Evolutionary conservation across 2,329 filamentous ascomycete genomes (phyloP), one percentile per base, ranked within the genome.

Genomic region (Aureobasidium leucospermi): DNA sequence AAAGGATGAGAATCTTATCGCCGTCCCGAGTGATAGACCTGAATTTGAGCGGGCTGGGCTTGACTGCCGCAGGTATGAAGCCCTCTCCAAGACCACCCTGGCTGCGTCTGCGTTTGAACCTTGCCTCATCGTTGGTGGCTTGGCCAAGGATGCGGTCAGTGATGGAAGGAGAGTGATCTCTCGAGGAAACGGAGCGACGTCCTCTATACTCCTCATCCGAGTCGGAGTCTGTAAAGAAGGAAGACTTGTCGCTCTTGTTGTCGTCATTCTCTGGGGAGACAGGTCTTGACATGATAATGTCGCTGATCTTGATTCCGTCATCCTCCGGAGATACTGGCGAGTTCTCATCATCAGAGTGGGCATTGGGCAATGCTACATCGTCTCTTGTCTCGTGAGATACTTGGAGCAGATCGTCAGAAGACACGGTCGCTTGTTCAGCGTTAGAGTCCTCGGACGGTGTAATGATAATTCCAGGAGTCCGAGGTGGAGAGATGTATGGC

Each of bases 121-220:
- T 29, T 23, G 29, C 11, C 28, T 23, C 28, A 2, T 16, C 38
- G 15, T 32, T 16, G 2, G 41, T 4, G 2, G 9, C n/a, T 28
- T 53, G 49, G 6, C 5, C 8, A 6, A 7, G 9, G 28, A 42
- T 9, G 6, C 23, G 49, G n/a, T 36, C 42, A 23, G 38, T 42
- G 8, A 15, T 41, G 34, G 38, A 2, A 42, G 49, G 49, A 6
- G 49, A 53, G 9, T 28, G 36, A 9, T 41, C 36, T 53, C 49
- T 53, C 31, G 49, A 53, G n/a, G 49, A 53, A 5, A 15, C 42
- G 36, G 23, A 23, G 31, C 23, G 23, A 28, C 49, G 49, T 11
- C 49, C 49, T 42, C 49, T 29, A 9, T 5, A 16, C 28, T 57
- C 53, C 16, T 57, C 53, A 19, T 57, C 53, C 13, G 53, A 57